phyloP scores from a whole-genome alignment of 1,139 yeast genomes.

The Nakaseomyces kungkrabaensis region DNA sequence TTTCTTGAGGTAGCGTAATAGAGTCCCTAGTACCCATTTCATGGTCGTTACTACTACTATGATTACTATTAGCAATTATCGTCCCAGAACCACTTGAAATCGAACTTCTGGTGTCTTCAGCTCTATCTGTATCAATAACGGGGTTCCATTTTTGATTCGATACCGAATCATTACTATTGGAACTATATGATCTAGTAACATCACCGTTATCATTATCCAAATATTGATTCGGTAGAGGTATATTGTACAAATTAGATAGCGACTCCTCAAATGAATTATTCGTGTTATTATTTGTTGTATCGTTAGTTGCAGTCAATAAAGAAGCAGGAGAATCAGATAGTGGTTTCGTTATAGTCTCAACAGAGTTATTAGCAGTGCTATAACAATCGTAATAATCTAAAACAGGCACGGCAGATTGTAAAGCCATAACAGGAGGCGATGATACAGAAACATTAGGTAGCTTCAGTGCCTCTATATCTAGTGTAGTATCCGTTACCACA shows the following conservation, averaged over 20 bases:
- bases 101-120: not conserved
- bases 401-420: not conserved
- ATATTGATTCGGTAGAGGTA: not conserved
- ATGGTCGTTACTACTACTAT: not conserved
- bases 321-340: not conserved
- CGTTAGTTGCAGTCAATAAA: not conserved
- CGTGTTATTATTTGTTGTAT: not conserved
- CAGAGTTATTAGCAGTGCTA: not conserved
- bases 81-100: not conserved
- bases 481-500: conserved; percentile 10
- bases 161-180: not conserved
- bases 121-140: not conserved
- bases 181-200: not conserved
- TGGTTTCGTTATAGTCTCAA: conserved; percentile 1
- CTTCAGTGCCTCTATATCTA: conserved; percentile 2
- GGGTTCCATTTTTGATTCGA: not conserved
- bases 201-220: not conserved
- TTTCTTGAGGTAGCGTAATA: not conserved
- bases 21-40: not conserved
- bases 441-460: not conserved
- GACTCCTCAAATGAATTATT: not conserved
- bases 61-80: not conserved
- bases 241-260: not conserved
- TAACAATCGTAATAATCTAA: not conserved
- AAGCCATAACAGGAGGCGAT: not conserved